Evolutionary conservation across 2,329 filamentous ascomycete genomes (phyloP), one percentile per base, ranked within the genome.

Genomic region (Endoconidiophora polonica): DNA sequence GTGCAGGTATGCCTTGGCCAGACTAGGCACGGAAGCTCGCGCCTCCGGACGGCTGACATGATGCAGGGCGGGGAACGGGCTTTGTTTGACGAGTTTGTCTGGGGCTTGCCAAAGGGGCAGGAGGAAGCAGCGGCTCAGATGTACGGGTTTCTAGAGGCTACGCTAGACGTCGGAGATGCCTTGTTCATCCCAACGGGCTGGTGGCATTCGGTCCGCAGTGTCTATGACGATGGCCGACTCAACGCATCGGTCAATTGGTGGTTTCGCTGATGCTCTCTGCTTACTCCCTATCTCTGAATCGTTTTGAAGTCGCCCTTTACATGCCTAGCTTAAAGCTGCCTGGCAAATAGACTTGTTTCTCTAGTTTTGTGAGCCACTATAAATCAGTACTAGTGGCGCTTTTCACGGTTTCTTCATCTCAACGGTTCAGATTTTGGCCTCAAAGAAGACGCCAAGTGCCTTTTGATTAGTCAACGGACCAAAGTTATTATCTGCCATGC

Each of bases 1-100:
- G 69, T 77, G 0, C 70, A 72, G 54, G 58, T 57, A 14, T 55
- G 59, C 49, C 60, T 75, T 14, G 62, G 64, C 1, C 29, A 33
- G 9, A 33, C 1, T 7, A 57, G 57, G 39, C 42, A 46, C 2
- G 66, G 62, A 2, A 72, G 62, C 50, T 65, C 70, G 12, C 65
- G 68, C 16, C 68, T 95, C 56, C 73, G 87, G 51, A 83, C 84
- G 0, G 72, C 80, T 9, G 87, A 94, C 60, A 95, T 96, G 88
- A 95, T 96, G 87, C 71, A 79, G 47, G 87, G 87, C 0, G 64
- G 67, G 2, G 86, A 94, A 65, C 78, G 78, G 56, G 63, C 68
- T 18, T 66, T 72, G 2, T 63, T 95, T 12, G 77, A 88, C 55
- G 65, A 72, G 1, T 77, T 73, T 2, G 72, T 94, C 2, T 96